Evolutionary conservation across 2,329 filamentous ascomycete species (phyloP), one percentile per base, ranked within the genome.

Genomic region (Sphaerulina musiva): DNA sequence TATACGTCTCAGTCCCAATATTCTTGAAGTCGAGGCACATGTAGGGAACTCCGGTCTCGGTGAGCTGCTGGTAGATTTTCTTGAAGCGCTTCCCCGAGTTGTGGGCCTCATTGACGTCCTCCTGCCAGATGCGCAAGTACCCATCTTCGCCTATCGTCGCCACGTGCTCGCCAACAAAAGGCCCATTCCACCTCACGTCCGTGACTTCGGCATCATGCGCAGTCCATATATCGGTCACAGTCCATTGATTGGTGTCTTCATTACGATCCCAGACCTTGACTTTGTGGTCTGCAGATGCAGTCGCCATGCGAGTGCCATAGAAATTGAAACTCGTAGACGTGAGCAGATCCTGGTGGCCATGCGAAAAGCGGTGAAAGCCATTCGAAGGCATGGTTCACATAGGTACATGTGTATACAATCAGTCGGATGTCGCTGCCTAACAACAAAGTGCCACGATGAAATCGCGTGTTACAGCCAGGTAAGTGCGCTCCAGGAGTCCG

Each of bases 141-240:
- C 92, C 89, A 65, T 96, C 92, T 66, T 92, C 87, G 59, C 88
- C 89, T 56, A 96, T 86, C 51, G 87, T 95, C 53, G 86, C 91
- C 62, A 97, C 77, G 64, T 95, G 82, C 67, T 93, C 89, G 62
- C 93, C 93, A 56, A 93, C 84, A 59, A 88, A 92, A 0, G 90
- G 87, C 1, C 90, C 89, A 54, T 95, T 87, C 91, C 92, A 97
- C 78, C 93, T 89, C 51, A 95, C 84, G 79, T 95, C 89, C 57
- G 90, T 78, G 58, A 97, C 86, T 72, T 96, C 90, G 47, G 89
- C 89, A 68, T 89, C 87, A 69, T 97, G 92, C 14, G 89, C 92
- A 46, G 81, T 83, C 89, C 91, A 96, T 53, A 83, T 89, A 73
- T 97, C 92, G 68, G 84, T 87, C 38, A 93, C 74, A 48, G 82